Evolutionary conservation across 2,329 filamentous ascomycete species (phyloP).

Genomic region (Talaromyces sp.): DNA sequence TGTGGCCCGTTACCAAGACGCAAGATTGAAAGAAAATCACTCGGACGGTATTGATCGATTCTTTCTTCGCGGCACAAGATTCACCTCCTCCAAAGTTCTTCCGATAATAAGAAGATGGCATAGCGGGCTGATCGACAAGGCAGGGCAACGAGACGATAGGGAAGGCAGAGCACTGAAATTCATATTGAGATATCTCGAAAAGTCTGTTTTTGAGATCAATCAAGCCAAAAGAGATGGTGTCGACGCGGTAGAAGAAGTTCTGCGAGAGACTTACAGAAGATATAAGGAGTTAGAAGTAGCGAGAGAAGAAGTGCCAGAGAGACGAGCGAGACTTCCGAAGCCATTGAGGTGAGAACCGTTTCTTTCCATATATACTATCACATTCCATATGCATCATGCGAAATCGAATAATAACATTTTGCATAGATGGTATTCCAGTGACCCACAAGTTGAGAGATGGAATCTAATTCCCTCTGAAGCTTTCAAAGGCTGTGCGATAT

Average conservation of each 20-base stretch:
- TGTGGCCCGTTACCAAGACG: conserved; percentile 16
- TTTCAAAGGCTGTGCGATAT: conserved; percentile 24
- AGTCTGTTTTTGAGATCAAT: conserved; percentile 18
- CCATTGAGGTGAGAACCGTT: background rate
- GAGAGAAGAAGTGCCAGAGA: background rate
- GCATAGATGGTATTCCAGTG: background rate
- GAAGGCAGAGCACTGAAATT: conserved; percentile 19
- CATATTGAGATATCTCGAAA: conserved; percentile 23
- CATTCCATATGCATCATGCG: background rate
- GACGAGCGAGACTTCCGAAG: background rate
- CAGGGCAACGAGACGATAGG: conserved; percentile 10
- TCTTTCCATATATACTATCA: background rate
- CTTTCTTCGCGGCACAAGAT: conserved; percentile 5
- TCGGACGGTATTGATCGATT: conserved; percentile 15
- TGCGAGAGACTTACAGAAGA: conserved; percentile 12
- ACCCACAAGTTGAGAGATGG: conserved; percentile 16
- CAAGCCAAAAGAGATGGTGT: conserved; percentile 15
- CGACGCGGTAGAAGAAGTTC: conserved; percentile 14
- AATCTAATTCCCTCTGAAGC: conserved; percentile 12
- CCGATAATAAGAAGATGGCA: conserved; percentile 7
- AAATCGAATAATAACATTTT: background rate
- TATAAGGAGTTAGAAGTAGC: background rate
- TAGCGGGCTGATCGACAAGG: background rate
- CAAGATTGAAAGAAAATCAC: conserved; percentile 16
- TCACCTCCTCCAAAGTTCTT: conserved; percentile 1